Evolutionary conservation across 2,329 filamentous ascomycete species (phyloP).

Genomic region (Monilinia aucupariae): DNA sequence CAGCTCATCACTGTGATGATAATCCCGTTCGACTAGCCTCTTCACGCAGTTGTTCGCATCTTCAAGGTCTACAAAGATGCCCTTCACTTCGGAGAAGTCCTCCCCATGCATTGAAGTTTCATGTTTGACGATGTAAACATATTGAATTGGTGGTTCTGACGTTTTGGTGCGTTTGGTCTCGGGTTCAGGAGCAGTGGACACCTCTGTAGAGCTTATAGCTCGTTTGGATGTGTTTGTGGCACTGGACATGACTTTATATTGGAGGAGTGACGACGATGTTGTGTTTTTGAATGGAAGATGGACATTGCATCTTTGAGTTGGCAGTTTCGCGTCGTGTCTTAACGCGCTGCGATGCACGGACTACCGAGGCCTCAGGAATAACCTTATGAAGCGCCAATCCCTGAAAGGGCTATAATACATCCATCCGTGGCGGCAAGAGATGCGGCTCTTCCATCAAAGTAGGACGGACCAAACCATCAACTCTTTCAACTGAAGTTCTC

Average conservation of each 20-base stretch:
- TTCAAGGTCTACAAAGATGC: not conserved
- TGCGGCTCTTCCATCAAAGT: too few species aligned
- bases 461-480: too few species aligned
- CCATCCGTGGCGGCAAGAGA: too few species aligned
- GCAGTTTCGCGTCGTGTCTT: too few species aligned
- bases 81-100: not conserved
- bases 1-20: not conserved
- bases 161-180: not conserved
- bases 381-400: too few species aligned
- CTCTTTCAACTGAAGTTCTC: too few species aligned
- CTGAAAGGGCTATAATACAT: too few species aligned
- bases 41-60: conserved; percentile 5
- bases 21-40: not conserved
- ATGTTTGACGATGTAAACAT: not conserved
- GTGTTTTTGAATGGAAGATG: not conserved
- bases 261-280: not conserved
- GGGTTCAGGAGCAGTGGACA: not conserved
- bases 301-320: not conserved
- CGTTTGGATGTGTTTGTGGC: not conserved
- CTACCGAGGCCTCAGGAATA: too few species aligned
- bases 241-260: not conserved
- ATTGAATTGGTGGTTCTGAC: not conserved
- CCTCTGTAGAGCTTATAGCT: not conserved
- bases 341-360: too few species aligned
- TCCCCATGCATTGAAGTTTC: not conserved